These are phyloP conservation scores for Pyrenula massariospora DNA, from an alignment of 495 filamentous ascomycete genomes.

Conservation along the genomic window DNA sequence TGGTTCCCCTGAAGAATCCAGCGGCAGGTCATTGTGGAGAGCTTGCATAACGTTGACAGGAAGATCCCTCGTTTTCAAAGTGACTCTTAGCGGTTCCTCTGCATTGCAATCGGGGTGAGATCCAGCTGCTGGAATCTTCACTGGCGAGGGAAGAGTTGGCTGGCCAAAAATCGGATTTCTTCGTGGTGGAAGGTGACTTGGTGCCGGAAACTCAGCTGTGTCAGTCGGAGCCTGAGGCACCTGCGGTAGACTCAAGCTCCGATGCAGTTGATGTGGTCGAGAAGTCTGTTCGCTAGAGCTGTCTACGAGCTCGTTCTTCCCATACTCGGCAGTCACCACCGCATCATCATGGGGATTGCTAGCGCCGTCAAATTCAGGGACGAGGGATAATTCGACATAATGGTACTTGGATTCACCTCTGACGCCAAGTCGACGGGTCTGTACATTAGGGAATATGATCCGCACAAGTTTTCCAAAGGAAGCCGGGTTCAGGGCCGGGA, in stretches of 20 bases:
- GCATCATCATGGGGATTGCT: background rate
- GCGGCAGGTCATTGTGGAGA: background rate
- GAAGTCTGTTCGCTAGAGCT: background rate
- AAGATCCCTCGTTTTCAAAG: background rate
- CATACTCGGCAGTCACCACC: background rate
- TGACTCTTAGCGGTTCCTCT: background rate
- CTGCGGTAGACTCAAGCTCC: conserved; percentile 5
- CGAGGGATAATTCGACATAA: conserved; percentile 77
- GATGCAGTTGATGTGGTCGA: background rate
- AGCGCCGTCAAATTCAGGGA: conserved; percentile 1
- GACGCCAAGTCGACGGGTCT: conserved; percentile 82
- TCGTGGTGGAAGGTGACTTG: background rate
- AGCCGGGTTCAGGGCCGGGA: conserved; percentile 86
- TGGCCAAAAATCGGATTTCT: background rate
- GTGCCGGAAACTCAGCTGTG: background rate
- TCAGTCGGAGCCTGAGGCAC: background rate
- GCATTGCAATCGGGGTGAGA: background rate
- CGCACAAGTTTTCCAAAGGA: conserved; percentile 96
- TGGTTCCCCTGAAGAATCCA: background rate
- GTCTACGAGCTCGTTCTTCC: background rate
- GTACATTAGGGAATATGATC: conserved; percentile 88
- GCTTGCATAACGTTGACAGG: background rate
- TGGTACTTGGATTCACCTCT: conserved; percentile 98
- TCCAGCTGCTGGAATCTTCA: background rate
- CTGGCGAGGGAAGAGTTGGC: background rate